A percentile compares a stretch with the other conserved stretches of the same genome.
Conservation (phyloP, 139 green algal species). For the Gonium pectorale region DNA sequence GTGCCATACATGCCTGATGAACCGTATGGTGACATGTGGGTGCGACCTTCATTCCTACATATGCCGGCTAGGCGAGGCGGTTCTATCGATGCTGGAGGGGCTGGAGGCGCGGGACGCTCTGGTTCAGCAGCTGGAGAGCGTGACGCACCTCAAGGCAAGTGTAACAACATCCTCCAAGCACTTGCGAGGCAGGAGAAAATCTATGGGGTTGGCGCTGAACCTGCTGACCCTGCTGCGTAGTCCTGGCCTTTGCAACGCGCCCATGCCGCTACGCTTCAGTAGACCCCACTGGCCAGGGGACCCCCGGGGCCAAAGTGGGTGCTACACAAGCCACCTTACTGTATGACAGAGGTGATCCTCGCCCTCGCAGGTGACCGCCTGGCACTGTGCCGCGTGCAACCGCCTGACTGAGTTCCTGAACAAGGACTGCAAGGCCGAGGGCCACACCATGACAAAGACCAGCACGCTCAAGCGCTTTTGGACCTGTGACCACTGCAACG, state of each 20-base stretch:
- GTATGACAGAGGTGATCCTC: too few species aligned
- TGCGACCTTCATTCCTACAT: not conserved
- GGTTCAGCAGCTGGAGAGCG: constrained; percentile 51
- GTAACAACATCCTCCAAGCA: too few species aligned
- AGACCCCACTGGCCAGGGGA: too few species aligned
- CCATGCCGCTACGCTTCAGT: too few species aligned
- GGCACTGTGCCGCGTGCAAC: constrained; percentile 52
- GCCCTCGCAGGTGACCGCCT: constrained; percentile 50
- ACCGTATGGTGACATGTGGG: too few species aligned
- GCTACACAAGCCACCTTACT: too few species aligned
- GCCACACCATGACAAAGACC: constrained; percentile 41
- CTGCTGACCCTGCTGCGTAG: too few species aligned
- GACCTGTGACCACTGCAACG: constrained; percentile 58
- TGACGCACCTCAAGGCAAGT: constrained; percentile 50
- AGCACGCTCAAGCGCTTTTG: constrained; percentile 56
- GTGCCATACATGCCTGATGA: too few species aligned
- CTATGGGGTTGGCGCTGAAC: too few species aligned
- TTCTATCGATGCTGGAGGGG: constrained; percentile 40
- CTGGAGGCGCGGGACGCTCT: constrained; percentile 53
- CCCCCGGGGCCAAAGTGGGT: too few species aligned
- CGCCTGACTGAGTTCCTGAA: constrained; percentile 36
- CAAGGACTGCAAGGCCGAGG: constrained; percentile 25
- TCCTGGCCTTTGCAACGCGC: too few species aligned
- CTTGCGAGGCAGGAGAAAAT: not conserved
- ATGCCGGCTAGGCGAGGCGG: constrained; percentile 6